Percentiles rank a stretch among this genome's conserved stretches.
phyloP scores from a whole-genome alignment of 2,329 filamentous ascomycete genomes.

The Trichophyton equinum region DNA sequence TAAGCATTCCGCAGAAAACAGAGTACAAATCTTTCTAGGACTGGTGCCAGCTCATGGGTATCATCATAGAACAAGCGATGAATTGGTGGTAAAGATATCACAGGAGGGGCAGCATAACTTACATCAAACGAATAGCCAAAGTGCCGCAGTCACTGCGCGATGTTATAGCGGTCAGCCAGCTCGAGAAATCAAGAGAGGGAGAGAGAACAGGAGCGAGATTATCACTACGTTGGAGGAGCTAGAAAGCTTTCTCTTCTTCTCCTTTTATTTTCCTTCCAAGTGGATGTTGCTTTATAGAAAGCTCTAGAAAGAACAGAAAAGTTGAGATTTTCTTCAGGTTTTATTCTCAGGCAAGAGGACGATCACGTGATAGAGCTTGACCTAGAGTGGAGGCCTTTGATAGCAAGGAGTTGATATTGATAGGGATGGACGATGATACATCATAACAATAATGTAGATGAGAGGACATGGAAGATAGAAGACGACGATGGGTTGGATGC shows the following conservation, averaged over 20 bases:
- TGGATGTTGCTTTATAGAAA: conserved; percentile 9
- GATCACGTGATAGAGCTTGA: not conserved
- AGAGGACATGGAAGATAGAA: no score
- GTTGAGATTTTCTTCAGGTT: not conserved
- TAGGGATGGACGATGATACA: no score
- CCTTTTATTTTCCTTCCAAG: not conserved
- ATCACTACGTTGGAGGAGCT: not conserved
- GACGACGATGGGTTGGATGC: no score
- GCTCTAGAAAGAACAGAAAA: conserved; percentile 13
- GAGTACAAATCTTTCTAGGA: conserved; percentile 52
- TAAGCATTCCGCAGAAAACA: conserved; percentile 27
- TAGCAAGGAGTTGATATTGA: no score
- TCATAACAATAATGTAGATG: no score
- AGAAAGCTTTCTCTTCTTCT: not conserved
- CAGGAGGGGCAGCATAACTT: not conserved
- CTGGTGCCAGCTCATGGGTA: conserved; percentile 53
- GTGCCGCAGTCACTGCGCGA: not conserved
- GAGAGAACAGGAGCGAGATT: conserved; percentile 8
- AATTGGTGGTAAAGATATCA: not conserved
- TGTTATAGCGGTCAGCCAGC: not conserved
- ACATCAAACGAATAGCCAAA: conserved; percentile 1
- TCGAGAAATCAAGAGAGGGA: not conserved
- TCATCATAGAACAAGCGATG: conserved; percentile 38
- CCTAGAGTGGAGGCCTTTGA: not conserved
- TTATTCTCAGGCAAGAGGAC: not conserved